phyloP scores from a whole-genome alignment of 2,329 filamentous ascomycete species.

The Phyllosticta citribraziliensis region DNA sequence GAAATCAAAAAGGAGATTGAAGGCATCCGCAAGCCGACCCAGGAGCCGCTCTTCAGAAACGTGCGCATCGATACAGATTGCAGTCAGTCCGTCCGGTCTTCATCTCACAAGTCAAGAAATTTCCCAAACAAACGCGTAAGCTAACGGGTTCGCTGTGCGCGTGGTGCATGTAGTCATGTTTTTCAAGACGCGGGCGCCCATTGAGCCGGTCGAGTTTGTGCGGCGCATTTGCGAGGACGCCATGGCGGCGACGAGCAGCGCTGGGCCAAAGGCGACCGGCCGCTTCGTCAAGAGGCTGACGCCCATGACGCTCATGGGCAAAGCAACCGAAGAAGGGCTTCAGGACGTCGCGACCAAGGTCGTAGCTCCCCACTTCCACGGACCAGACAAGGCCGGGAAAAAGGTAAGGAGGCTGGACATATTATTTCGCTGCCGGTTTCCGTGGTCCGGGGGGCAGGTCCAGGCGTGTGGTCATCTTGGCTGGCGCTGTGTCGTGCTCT shows the following conservation, averaged over 20 bases:
- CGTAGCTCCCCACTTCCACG: conserved; percentile 54
- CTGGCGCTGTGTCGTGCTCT: not conserved
- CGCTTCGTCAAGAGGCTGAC: conserved; percentile 52
- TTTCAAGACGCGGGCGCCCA: conserved; percentile 45
- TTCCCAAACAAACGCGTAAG: conserved; percentile 15
- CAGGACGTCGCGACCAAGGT: conserved; percentile 55
- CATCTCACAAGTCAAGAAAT: not conserved
- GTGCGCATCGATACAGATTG: conserved; percentile 47
- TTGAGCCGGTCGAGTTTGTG: conserved; percentile 52
- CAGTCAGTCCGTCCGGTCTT: conserved; percentile 28
- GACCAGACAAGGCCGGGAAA: conserved; percentile 35
- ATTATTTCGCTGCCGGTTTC: no score
- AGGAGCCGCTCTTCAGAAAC: conserved; percentile 41
- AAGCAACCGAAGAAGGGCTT: conserved; percentile 59
- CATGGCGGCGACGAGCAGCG: conserved; percentile 28
- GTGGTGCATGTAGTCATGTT: conserved; percentile 40
- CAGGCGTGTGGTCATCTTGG: not conserved
- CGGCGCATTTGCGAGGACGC: conserved; percentile 50
- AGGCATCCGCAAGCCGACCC: conserved; percentile 44
- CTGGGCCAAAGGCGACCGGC: conserved; percentile 40
- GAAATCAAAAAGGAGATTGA: conserved; percentile 64
- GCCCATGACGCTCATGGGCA: conserved; percentile 50
- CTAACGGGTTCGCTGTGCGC: conserved; percentile 15
- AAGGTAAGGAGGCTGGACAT: conserved; percentile 35
- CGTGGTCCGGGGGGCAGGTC: not conserved